Conservation (phyloP, 768 basidiomycete species). For the Boletus rubescentipes region DNA sequence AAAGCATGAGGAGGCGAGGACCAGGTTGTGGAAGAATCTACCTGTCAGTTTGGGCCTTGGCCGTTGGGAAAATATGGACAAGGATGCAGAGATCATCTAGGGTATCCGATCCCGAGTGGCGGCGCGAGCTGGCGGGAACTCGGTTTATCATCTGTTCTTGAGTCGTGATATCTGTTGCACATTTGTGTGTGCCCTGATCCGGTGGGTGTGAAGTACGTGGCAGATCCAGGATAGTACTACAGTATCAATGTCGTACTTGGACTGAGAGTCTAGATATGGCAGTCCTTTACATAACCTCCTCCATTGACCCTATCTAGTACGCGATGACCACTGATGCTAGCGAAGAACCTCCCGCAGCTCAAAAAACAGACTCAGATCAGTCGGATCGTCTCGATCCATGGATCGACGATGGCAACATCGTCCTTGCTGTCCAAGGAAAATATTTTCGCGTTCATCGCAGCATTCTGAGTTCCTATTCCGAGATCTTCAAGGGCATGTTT, state of each 20-base stretch:
- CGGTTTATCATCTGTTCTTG: neutral
- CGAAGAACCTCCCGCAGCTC: neutral
- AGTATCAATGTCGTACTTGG: too few species aligned
- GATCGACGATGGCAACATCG: slow-evolving; percentile 32
- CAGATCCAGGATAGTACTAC: too few species aligned
- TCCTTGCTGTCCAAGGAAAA: slow-evolving; percentile 26
- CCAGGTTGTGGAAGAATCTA: neutral
- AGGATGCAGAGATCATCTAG: neutral
- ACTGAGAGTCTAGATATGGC: too few species aligned
- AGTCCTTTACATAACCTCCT: too few species aligned
- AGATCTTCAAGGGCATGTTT: slow-evolving; percentile 35
- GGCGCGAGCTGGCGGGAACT: neutral
- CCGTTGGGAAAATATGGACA: slow-evolving; percentile 7
- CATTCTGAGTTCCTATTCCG: slow-evolving; percentile 25
- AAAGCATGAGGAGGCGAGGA: neutral
- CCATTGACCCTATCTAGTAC: neutral
- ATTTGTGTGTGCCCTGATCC: too few species aligned
- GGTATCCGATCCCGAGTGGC: neutral
- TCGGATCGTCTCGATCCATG: slow-evolving; percentile 19
- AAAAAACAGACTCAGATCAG: slow-evolving; percentile 1
- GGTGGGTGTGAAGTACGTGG: neutral
- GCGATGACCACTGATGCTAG: neutral
- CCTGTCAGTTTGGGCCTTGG: slow-evolving; percentile 2
- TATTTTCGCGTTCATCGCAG: slow-evolving; percentile 35
- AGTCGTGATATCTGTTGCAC: neutral